These are phyloP conservation scores for Lachnellula willkommii DNA, from an alignment of 2,329 filamentous ascomycete species.

Conservation along the genomic window DNA sequence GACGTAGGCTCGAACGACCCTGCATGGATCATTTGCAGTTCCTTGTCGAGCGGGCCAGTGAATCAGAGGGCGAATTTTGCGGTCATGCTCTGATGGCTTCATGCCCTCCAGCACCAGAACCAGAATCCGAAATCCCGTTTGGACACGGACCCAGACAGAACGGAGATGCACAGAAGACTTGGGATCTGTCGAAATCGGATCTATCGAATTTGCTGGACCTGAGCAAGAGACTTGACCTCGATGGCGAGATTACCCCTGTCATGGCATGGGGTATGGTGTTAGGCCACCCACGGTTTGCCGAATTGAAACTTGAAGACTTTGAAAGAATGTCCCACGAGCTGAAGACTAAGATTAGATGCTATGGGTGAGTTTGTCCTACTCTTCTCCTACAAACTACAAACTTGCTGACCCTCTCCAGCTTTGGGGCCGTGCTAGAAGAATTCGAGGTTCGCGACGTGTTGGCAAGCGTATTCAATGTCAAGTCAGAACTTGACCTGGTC, in stretches of 20 bases:
- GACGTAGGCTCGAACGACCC: slow-evolving; percentile 72
- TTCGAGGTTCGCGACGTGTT: slow-evolving; percentile 47
- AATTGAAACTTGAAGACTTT: slow-evolving; percentile 65
- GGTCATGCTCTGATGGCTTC: slow-evolving; percentile 93
- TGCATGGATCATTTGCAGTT: slow-evolving; percentile 90
- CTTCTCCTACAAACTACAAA: not conserved
- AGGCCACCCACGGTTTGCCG: slow-evolving; percentile 61
- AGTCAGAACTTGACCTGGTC: slow-evolving; percentile 12
- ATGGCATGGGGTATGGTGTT: slow-evolving; percentile 89
- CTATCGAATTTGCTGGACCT: slow-evolving; percentile 78
- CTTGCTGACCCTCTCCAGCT: slow-evolving; percentile 38
- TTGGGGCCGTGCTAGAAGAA: slow-evolving; percentile 65
- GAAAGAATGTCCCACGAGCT: slow-evolving; percentile 67
- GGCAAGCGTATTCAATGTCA: slow-evolving; percentile 27
- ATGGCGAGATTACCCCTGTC: slow-evolving; percentile 88
- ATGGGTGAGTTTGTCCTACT: slow-evolving; percentile 63
- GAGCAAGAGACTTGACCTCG: slow-evolving; percentile 74
- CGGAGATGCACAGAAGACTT: slow-evolving; percentile 52
- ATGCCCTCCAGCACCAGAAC: slow-evolving; percentile 58
- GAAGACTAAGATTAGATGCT: slow-evolving; percentile 78
- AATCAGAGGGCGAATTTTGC: slow-evolving; percentile 63
- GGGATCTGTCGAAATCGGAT: slow-evolving; percentile 71
- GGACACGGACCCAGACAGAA: slow-evolving; percentile 34
- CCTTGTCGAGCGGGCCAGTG: slow-evolving; percentile 56
- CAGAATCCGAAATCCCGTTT: slow-evolving; percentile 49